These are phyloP conservation scores for Penicillium griseofulvum DNA, from an alignment of 2,329 filamentous ascomycete genomes.

Conservation along the genomic window DNA sequence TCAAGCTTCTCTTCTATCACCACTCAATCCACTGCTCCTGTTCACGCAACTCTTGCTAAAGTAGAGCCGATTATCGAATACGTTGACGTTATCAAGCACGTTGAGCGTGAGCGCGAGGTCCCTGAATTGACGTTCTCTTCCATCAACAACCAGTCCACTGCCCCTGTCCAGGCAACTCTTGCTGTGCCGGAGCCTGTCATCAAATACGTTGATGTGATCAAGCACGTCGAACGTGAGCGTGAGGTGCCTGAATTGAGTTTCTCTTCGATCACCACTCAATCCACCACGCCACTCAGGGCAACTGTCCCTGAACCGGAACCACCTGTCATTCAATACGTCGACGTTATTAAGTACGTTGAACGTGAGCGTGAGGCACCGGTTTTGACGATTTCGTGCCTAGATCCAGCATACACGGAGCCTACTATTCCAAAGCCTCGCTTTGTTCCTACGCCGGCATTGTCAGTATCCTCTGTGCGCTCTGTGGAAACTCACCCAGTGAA, in stretches of 20 bases:
- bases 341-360: slow-evolving; percentile 9
- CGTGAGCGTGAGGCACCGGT: slow-evolving; percentile 19
- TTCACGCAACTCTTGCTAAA: slow-evolving; percentile 19
- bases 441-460: slow-evolving; percentile 28
- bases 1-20: slow-evolving; percentile 32
- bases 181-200: slow-evolving; percentile 14
- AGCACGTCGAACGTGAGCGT: slow-evolving; percentile 7
- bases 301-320: slow-evolving; percentile 19
- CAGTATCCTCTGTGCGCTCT: slow-evolving; percentile 44
- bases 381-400: slow-evolving; percentile 30
- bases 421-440: slow-evolving; percentile 21
- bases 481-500: slow-evolving; percentile 48
- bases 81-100: slow-evolving; percentile 7
- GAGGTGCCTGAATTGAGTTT: slow-evolving; percentile 21
- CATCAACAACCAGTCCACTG: slow-evolving; percentile 26
- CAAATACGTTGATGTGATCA: slow-evolving; percentile 2
- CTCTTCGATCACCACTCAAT: slow-evolving; percentile 31
- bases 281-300: slow-evolving; percentile 25
- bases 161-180: slow-evolving; percentile 28
- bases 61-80: slow-evolving; percentile 14
- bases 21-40: slow-evolving; percentile 27
- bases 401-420: slow-evolving; percentile 34
- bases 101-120: slow-evolving; percentile 14
- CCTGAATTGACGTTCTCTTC: slow-evolving; percentile 30
- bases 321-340: slow-evolving; percentile 7